Evolutionary conservation across 345 rosid genomes (phyloP).

Genomic region (Syzygium jambos): DNA sequence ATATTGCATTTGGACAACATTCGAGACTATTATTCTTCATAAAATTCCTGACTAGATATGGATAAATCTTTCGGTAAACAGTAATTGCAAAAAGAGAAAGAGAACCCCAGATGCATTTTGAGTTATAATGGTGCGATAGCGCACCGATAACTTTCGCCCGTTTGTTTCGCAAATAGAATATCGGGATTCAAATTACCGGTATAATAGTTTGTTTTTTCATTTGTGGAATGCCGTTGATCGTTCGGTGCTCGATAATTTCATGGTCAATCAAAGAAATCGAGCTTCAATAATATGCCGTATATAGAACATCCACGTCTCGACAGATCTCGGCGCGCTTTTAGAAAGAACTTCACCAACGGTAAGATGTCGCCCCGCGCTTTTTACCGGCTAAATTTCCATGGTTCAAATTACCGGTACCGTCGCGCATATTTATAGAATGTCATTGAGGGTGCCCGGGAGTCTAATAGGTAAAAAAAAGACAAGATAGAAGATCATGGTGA

Average conservation of each 20-base stretch:
- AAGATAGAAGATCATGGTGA: not conserved
- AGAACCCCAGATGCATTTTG: not conserved
- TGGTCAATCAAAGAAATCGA: not conserved
- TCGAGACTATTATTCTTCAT: not conserved
- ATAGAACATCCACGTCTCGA: accelerated
- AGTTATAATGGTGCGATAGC: not conserved
- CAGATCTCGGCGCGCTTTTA: not conserved
- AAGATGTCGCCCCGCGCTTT: not conserved
- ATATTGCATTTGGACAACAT: not conserved
- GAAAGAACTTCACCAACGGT: accelerated
- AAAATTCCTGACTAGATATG: accelerated
- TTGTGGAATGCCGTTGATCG: not conserved
- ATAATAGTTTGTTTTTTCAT: not conserved
- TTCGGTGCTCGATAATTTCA: accelerated
- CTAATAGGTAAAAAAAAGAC: accelerated
- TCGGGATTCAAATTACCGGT: not conserved
- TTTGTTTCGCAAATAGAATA: not conserved
- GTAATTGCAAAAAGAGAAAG: not conserved
- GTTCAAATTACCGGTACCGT: accelerated
- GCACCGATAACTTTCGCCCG: accelerated
- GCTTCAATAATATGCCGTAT: not conserved
- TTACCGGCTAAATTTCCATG: not conserved
- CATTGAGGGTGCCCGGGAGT: not conserved
- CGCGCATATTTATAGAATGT: not conserved
- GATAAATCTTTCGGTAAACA: not conserved